phyloP scores from a whole-genome alignment of 495 filamentous ascomycete genomes.

The Parathielavia appendiculata region DNA sequence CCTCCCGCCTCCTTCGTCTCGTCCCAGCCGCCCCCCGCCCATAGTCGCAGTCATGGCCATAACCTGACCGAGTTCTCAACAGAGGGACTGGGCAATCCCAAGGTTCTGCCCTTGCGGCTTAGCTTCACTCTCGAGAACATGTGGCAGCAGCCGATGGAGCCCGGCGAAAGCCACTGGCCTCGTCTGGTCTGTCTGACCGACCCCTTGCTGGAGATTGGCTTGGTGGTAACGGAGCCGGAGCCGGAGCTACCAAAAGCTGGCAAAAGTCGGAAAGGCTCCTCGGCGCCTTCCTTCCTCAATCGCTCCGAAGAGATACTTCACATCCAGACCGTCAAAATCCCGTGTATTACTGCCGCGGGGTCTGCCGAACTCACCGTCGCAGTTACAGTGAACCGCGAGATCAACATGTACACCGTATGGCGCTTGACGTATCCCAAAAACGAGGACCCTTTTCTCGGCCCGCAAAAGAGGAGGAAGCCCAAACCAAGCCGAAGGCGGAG shows the following conservation, averaged over 20 bases:
- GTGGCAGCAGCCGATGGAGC: constrained; percentile 44
- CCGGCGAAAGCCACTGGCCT: constrained; percentile 59
- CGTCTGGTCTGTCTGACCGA: constrained; percentile 80
- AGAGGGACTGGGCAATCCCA: constrained; percentile 48
- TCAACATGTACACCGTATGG: constrained; percentile 74
- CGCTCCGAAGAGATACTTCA: constrained; percentile 75
- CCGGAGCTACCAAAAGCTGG: constrained; percentile 29
- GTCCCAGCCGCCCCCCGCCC: constrained; percentile 51
- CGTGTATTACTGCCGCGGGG: constrained; percentile 11
- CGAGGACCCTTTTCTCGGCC: constrained; percentile 49
- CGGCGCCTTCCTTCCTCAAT: constrained; percentile 47
- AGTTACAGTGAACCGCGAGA: constrained; percentile 71
- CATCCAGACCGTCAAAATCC: constrained; percentile 41
- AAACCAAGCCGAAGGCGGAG: constrained; percentile 67
- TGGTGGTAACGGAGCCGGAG: constrained; percentile 60
- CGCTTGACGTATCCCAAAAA: constrained; percentile 61
- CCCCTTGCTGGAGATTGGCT: constrained; percentile 78
- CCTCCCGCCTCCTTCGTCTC: constrained; percentile 81
- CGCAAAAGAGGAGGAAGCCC: constrained; percentile 43
- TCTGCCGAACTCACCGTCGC: constrained; percentile 59
- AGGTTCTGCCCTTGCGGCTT: constrained; percentile 41
- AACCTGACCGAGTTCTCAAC: constrained; percentile 49
- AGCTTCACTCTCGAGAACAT: constrained; percentile 44
- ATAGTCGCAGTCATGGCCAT: constrained; percentile 32
- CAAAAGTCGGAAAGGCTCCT: constrained; percentile 14